Conservation (phyloP, 495 filamentous ascomycete genomes). For the Hypoxylon fuscum region DNA sequence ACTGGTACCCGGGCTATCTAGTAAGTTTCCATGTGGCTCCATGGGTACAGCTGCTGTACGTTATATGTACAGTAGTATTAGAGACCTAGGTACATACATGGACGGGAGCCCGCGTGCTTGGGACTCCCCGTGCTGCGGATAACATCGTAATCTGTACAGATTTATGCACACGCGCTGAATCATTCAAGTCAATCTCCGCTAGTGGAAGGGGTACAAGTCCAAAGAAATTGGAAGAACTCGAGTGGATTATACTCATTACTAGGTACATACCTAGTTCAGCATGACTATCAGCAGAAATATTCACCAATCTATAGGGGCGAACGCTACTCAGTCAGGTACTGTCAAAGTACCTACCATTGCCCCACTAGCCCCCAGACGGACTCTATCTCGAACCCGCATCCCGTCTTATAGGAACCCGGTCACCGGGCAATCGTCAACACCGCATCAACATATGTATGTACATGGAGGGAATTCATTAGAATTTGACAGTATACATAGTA, state of each 20-base stretch:
- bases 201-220: no score
- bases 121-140: slow-evolving; percentile 8
- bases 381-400: slow-evolving; percentile 26
- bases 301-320: no score
- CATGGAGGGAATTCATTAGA: background rate
- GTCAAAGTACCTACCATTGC: slow-evolving; percentile 1
- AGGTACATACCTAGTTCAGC: background rate
- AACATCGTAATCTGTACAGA: background rate
- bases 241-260: no score
- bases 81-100: background rate
- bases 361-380: slow-evolving; percentile 26
- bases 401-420: slow-evolving; percentile 16
- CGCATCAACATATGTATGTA: slow-evolving; percentile 5
- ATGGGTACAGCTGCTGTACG: slow-evolving; percentile 23
- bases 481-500: no score
- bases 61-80: no score
- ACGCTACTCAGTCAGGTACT: no score
- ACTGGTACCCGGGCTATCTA: slow-evolving; percentile 7
- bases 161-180: background rate
- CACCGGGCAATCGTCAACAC: slow-evolving; percentile 27
- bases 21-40: slow-evolving; percentile 37
- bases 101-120: slow-evolving; percentile 8
- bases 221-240: no score
- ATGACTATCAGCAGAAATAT: no score
- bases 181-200: no score